Evolutionary conservation across 2,329 filamentous ascomycete species (phyloP), one percentile per base, ranked within the genome.

Genomic region (Ustulina deusta): DNA sequence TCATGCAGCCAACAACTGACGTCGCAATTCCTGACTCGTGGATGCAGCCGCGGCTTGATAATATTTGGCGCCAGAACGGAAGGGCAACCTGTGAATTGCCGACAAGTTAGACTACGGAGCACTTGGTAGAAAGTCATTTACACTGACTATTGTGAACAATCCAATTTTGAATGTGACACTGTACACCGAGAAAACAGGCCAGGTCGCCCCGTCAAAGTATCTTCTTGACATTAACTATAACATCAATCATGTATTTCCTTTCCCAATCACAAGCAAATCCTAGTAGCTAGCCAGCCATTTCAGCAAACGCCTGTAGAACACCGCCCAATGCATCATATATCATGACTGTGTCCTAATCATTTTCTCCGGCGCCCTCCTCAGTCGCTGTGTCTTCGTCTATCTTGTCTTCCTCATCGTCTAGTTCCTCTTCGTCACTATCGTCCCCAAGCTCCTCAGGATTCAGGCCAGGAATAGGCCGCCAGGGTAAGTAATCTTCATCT

Each of bases 401-500:
- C 6, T 79, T 79, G 11, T 80, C 80, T 1, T 85, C 82, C 1
- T 83, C 79, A 10, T 80, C 79, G 1, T 81, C 83, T 32, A 85
- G 85, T 10, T 83, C 82, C 3, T 87, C 85, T 5, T 83, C 82
- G 17, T 86, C 85, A 49, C 85, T 85, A 48, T 86, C 85, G 29
- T 86, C 85, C 40, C 85, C 85, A 55, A 87, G 82, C 15, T 84
- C 85, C 6, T 85, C 84, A 6, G 86, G 85, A 27, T 85, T 85
- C 11, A 94, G 80, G 0, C 92, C 93, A 0, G 90, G 89, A 40
- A 97, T 88, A 5, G 90, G 87, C 70, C 88, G 88, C 92, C 93
- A 97, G 58, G 90, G 85, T 34, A 95, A 86, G 76, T 97, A 97
- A 76, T 97, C 91, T 22, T 88, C 86, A 69, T 94, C 91, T 13